Conservation (phyloP, 371 early-diverging fungal genomes). For the Zopfochytrium polystomum region DNA sequence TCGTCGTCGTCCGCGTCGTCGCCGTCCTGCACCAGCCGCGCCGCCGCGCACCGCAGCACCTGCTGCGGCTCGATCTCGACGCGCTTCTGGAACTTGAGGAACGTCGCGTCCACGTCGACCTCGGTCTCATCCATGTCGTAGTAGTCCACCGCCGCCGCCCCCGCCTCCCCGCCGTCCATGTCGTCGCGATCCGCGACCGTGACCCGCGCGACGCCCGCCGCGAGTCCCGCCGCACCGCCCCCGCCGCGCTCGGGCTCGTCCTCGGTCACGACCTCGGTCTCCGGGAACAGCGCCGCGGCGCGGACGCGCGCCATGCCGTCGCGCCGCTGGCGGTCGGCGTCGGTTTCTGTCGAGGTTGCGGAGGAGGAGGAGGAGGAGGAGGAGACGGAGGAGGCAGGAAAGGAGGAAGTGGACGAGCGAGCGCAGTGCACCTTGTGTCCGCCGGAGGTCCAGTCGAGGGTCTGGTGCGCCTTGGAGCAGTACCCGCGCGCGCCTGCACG, state of each 20-base stretch:
- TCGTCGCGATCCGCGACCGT: constrained; percentile 6
- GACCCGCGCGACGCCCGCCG: background rate
- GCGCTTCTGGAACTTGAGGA: constrained; percentile 85
- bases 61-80: constrained; percentile 80
- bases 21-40: constrained; percentile 6
- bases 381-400: too few species aligned
- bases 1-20: constrained; percentile 20
- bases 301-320: background rate
- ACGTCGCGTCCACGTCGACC: constrained; percentile 86
- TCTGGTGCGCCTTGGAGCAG: constrained; percentile 84
- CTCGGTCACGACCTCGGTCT: constrained; percentile 74
- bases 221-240: constrained; percentile 1
- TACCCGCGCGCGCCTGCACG: constrained; percentile 70
- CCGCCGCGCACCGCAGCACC: constrained; percentile 66
- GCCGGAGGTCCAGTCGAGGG: constrained; percentile 76
- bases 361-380: too few species aligned
- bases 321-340: background rate
- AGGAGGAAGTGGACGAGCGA: background rate
- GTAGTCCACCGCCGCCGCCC: constrained; percentile 31
- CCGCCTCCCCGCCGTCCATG: constrained; percentile 31
- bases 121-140: constrained; percentile 64
- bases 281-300: constrained; percentile 51
- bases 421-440: constrained; percentile 71
- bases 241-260: constrained; percentile 50
- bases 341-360: too few species aligned